Evolutionary conservation across 2,329 filamentous ascomycete genomes (phyloP).

Genomic region (Cercospora zeae-maydis): DNA sequence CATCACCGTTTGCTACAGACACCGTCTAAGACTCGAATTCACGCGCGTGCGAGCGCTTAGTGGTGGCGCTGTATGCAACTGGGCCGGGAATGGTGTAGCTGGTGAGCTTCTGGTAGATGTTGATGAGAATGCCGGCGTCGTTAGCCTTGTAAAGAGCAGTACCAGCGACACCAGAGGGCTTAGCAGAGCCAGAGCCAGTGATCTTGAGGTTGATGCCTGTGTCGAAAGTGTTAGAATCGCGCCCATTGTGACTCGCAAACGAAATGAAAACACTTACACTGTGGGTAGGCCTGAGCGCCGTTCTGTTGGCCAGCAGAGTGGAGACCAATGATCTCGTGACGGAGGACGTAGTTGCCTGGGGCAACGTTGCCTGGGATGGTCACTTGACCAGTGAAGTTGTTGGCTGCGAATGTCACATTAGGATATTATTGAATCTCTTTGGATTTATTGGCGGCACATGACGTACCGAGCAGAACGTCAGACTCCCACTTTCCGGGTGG

Average conservation of each 20-base stretch:
- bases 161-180: conserved; percentile 47
- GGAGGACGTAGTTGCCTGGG: conserved; percentile 57
- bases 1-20: conserved; percentile 42
- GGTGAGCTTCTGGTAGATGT: conserved; percentile 53
- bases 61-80: conserved; percentile 15
- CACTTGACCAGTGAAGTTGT: conserved; percentile 48
- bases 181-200: conserved; percentile 51
- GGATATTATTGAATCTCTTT: neutral
- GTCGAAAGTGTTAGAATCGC: neutral
- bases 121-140: conserved; percentile 58
- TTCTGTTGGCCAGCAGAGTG: conserved; percentile 49
- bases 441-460: neutral
- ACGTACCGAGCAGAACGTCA: conserved; percentile 46
- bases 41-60: conserved; percentile 39
- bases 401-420: conserved; percentile 25
- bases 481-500: conserved; percentile 54
- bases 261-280: conserved; percentile 15
- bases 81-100: conserved; percentile 54
- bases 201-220: conserved; percentile 58
- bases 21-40: conserved; percentile 38
- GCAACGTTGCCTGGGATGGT: conserved; percentile 53
- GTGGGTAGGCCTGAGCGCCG: conserved; percentile 46
- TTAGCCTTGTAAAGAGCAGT: conserved; percentile 55
- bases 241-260: neutral
- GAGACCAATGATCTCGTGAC: conserved; percentile 60